Percentiles rank a stretch among this genome's conserved stretches.
These are phyloP conservation scores for Candida lessepsii DNA, from an alignment of 805 yeast genomes.

Conservation along the genomic window DNA sequence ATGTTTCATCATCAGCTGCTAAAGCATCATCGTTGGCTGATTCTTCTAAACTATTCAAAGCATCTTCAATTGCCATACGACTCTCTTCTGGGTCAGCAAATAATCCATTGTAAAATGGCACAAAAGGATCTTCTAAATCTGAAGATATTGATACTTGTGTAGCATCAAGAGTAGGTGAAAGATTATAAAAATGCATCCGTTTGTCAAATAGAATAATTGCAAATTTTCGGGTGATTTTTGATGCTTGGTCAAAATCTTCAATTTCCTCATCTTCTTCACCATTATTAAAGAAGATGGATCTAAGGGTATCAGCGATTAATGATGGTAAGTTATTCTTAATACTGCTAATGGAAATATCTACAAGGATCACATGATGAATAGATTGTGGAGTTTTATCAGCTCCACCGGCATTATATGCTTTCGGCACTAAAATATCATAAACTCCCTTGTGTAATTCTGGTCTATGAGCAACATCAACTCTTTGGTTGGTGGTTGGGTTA, in stretches of 20 bases:
- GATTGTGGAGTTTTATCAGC: conserved; percentile 37
- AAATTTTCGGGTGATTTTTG: conserved; percentile 32
- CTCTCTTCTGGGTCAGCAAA: conserved; percentile 79
- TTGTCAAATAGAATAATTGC: conserved; percentile 78
- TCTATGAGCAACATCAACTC: conserved; percentile 60
- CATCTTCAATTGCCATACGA: conserved; percentile 59
- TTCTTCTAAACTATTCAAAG: conserved; percentile 60
- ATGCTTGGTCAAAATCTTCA: conserved; percentile 18
- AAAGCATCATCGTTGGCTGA: conserved; percentile 34
- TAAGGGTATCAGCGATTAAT: conserved; percentile 67
- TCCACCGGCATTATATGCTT: conserved; percentile 59
- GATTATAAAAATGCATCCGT: conserved; percentile 67
- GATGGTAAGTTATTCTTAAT: conserved; percentile 58
- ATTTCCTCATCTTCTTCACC: conserved; percentile 12
- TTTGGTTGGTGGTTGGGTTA: conserved; percentile 46
- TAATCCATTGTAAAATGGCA: conserved; percentile 76
- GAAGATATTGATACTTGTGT: conserved; percentile 60
- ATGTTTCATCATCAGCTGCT: conserved; percentile 54
- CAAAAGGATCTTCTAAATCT: conserved; percentile 74
- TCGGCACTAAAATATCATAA: conserved; percentile 80
- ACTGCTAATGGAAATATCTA: conserved; percentile 66
- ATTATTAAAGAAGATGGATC: conserved; percentile 39
- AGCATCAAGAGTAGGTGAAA: conserved; percentile 53
- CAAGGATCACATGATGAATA: conserved; percentile 66
- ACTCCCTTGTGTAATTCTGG: conserved; percentile 84